phyloP scores from a whole-genome alignment of 2,329 filamentous ascomycete genomes.

The Parastagonospora nodorum region DNA sequence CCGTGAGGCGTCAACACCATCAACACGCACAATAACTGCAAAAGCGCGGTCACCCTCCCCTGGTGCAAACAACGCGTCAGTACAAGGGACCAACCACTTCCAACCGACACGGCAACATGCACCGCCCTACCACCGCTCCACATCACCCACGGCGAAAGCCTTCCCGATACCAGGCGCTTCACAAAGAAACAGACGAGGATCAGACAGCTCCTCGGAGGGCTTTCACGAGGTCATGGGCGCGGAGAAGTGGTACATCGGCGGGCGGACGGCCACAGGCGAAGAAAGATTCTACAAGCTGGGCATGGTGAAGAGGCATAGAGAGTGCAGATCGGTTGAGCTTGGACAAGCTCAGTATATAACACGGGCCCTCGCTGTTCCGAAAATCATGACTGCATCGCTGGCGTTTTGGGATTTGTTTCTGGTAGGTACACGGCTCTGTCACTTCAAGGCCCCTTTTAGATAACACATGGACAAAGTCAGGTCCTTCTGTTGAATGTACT shows the following conservation, averaged over 20 bases:
- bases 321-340: conserved; percentile 77
- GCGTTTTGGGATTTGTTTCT: conserved; percentile 29
- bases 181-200: conserved; percentile 62
- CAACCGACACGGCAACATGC: conserved; percentile 50
- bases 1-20: conserved; percentile 47
- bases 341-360: conserved; percentile 74
- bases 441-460: conserved; percentile 13
- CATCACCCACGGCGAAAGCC: conserved; percentile 42
- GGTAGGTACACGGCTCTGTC: conserved; percentile 10
- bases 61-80: conserved; percentile 45
- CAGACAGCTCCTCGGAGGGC: conserved; percentile 75
- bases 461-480: conserved; percentile 2
- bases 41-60: conserved; percentile 39
- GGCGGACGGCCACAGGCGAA: conserved; percentile 75
- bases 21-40: conserved; percentile 47
- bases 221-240: conserved; percentile 73
- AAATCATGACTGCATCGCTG: conserved; percentile 30
- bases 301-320: conserved; percentile 71
- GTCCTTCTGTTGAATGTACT: conserved; percentile 11
- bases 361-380: neutral
- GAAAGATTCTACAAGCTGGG: conserved; percentile 82
- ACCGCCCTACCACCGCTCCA: conserved; percentile 44
- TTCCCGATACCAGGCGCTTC: conserved; percentile 44
- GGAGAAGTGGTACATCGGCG: conserved; percentile 84
- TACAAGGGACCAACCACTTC: conserved; percentile 46